phyloP scores from a whole-genome alignment of 768 basidiomycete genomes.

The Vararia minispora region DNA sequence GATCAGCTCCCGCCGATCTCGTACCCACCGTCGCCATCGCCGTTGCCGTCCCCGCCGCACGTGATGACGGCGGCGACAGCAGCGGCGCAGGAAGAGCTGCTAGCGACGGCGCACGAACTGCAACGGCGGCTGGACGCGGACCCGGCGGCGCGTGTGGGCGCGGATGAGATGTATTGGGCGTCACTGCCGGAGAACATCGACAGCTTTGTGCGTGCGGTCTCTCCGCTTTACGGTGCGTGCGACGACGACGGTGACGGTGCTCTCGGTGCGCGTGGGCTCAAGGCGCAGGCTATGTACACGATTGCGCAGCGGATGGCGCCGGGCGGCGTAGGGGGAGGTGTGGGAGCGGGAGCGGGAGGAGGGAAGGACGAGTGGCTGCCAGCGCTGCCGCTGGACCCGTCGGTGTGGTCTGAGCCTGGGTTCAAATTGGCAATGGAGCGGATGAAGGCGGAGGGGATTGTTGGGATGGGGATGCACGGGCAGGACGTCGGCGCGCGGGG shows the following conservation, averaged over 20 bases:
- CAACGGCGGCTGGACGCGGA: slow-evolving; percentile 35
- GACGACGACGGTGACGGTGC: slow-evolving; percentile 16
- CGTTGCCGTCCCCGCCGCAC: neutral
- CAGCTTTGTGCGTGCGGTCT: slow-evolving; percentile 45
- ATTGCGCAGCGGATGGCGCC: slow-evolving; percentile 59
- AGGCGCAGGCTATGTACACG: slow-evolving; percentile 56
- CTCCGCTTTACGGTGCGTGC: slow-evolving; percentile 22
- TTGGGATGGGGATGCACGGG: slow-evolving; percentile 19
- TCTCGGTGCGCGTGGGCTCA: slow-evolving; percentile 24
- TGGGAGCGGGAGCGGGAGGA: slow-evolving; percentile 13
- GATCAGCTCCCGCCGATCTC: slow-evolving; percentile 1
- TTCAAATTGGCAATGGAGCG: slow-evolving; percentile 42
- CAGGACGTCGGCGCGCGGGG: slow-evolving; percentile 2
- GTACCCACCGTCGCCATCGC: neutral
- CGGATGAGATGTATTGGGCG: slow-evolving; percentile 61
- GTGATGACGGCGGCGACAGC: slow-evolving; percentile 7
- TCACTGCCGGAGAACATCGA: slow-evolving; percentile 57
- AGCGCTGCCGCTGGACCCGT: slow-evolving; percentile 37
- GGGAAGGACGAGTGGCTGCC: slow-evolving; percentile 28
- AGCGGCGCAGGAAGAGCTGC: slow-evolving; percentile 27
- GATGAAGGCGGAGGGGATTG: slow-evolving; percentile 26
- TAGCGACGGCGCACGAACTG: slow-evolving; percentile 38
- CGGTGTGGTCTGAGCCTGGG: slow-evolving; percentile 43
- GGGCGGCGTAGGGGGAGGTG: slow-evolving; percentile 19
- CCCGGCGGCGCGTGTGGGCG: slow-evolving; percentile 22